Evolutionary conservation across 371 early-diverging fungal genomes (phyloP).

Genomic region (Aphelidium insulamus): DNA sequence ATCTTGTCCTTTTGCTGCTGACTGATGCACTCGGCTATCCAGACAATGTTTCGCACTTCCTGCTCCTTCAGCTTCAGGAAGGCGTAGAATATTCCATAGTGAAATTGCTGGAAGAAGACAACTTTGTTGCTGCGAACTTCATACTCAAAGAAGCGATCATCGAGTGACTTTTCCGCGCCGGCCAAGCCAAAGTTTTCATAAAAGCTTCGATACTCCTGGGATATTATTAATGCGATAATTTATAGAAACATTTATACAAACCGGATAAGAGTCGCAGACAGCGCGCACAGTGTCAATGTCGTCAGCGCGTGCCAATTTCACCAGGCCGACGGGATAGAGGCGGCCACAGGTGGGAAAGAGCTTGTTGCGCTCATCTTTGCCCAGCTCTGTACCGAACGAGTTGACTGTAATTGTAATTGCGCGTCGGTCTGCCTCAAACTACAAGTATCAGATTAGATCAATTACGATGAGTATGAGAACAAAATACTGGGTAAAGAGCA

Average conservation of each 20-base stretch:
- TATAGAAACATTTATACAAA: conserved; percentile 10
- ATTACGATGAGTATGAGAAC: neutral
- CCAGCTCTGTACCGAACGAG: conserved; percentile 85
- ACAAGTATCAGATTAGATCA: neutral
- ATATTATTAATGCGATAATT: neutral
- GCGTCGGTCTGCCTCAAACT: conserved; percentile 95
- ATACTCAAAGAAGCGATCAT: conserved; percentile 83
- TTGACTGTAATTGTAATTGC: conserved; percentile 94
- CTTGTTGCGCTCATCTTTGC: conserved; percentile 82
- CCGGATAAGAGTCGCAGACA: conserved; percentile 55
- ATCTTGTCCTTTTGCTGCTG: conserved; percentile 91
- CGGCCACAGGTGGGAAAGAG: conserved; percentile 77
- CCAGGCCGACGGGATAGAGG: conserved; percentile 71
- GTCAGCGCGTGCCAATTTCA: conserved; percentile 62
- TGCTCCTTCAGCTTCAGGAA: conserved; percentile 96
- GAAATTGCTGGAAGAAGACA: conserved; percentile 89
- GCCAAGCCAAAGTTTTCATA: conserved; percentile 14
- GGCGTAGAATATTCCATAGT: conserved; percentile 87
- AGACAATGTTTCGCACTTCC: conserved; percentile 96
- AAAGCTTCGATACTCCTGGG: conserved; percentile 15
- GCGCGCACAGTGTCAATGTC: conserved; percentile 81
- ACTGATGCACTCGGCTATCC: conserved; percentile 98
- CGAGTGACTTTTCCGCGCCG: conserved; percentile 33
- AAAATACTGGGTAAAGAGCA: neutral
- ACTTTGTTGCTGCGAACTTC: conserved; percentile 82